A percentile compares a stretch with the other conserved stretches of the same genome.
Conservation (phyloP, 129 eudicot species). For the Heracleum sosnowskyi region DNA sequence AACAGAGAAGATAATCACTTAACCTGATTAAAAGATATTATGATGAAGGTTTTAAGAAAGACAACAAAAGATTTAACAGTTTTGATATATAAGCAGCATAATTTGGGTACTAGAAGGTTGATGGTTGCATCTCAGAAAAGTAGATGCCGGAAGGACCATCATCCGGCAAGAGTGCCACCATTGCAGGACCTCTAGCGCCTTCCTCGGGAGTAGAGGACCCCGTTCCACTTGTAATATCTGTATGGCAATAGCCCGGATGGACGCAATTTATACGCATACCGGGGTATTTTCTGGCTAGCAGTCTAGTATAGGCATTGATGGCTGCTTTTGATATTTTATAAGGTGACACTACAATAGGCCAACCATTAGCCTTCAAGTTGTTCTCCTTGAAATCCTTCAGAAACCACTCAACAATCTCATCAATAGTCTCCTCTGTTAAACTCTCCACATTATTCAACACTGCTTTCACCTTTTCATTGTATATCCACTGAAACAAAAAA, state of each 20-base stretch:
- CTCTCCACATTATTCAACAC: conserved; percentile 23
- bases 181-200: conserved; percentile 5
- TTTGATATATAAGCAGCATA: neutral
- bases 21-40: neutral
- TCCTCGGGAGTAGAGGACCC: neutral
- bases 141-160: neutral
- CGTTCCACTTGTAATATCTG: neutral
- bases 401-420: conserved; percentile 29
- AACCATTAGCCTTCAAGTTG: conserved; percentile 22
- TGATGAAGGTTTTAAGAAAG: neutral
- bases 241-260: neutral
- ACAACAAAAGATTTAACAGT: neutral
- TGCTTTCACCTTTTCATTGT: conserved; percentile 30
- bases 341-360: conserved; percentile 33
- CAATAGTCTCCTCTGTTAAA: conserved; percentile 30
- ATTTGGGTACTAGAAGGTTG: neutral
- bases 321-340: conserved; percentile 36
- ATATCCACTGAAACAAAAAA: conserved; percentile 17
- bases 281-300: conserved; percentile 25
- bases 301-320: conserved; percentile 39
- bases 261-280: conserved; percentile 13
- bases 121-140: neutral
- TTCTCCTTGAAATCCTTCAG: conserved; percentile 30
- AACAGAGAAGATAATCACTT: no score
- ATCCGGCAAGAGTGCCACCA: neutral